Evolutionary conservation across 1,284 basidiomycete species (phyloP).

Genomic region (Boletus mariae): DNA sequence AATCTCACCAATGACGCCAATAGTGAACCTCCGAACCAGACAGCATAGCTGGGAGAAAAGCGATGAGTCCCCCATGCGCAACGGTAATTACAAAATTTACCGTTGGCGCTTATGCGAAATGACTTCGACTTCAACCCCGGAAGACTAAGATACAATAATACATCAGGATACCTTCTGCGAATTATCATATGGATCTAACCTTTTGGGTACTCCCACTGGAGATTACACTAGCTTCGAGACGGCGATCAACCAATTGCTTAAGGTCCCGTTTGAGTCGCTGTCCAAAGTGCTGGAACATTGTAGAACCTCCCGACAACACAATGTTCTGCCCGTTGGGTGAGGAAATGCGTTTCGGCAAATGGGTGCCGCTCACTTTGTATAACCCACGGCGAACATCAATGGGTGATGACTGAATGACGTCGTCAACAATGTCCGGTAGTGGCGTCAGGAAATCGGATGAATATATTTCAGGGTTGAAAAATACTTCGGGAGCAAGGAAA

Average conservation of each 20-base stretch:
- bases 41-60: constrained; percentile 67
- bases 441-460: constrained; percentile 98
- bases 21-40: constrained; percentile 97
- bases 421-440: constrained; percentile 94
- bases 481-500: constrained; percentile 98
- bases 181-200: constrained; percentile 40
- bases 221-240: constrained; percentile 76
- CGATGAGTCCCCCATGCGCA: constrained; percentile 3
- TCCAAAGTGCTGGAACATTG: constrained; percentile 98
- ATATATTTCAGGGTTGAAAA: constrained; percentile 99
- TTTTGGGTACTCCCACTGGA: constrained; percentile 76
- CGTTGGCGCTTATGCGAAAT: constrained; percentile 98
- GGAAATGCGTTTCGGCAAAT: neutral
- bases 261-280: constrained; percentile 93
- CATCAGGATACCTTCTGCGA: constrained; percentile 8
- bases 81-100: constrained; percentile 35
- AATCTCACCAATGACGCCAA: constrained; percentile 79
- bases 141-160: constrained; percentile 55
- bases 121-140: constrained; percentile 94
- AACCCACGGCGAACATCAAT: constrained; percentile 93
- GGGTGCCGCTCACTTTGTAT: constrained; percentile 68
- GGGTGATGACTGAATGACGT: constrained; percentile 93
- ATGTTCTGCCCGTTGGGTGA: constrained; percentile 63
- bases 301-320: constrained; percentile 91
- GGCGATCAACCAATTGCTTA: constrained; percentile 89